Evolutionary conservation across 1,284 basidiomycete genomes (phyloP), one percentile per base, ranked within the genome.

Genomic region (Retiboletus flavoniger): DNA sequence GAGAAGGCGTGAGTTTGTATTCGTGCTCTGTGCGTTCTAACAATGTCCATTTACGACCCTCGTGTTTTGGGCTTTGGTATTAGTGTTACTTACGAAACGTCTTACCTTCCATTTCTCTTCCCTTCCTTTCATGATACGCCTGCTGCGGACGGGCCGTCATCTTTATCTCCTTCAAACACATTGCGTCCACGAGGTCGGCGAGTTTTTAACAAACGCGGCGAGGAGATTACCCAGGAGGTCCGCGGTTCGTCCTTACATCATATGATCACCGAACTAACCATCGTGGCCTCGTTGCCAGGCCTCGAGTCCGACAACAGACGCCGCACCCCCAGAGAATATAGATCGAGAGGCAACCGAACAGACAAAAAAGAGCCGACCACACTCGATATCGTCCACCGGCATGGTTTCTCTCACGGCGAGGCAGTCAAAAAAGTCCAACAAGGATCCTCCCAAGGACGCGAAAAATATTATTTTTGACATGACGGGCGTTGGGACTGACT

Each of bases 61-160:
- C 47, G 46, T 49, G 53, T 57, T 46, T 48, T 46, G 49, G 17
- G 50, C 71, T 73, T 57, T 45, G 64, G 67, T 59, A 65, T 55
- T 51, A 63, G 70, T 41, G 74, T 80, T 40, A 70, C 73, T 45
- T 78, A 87, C 63, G 87, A 89, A 68, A 63, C 78, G 13, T 89
- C 87, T 2, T 89, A 89, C 70, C 69, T 89, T 19, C 87, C 87
- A 2, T 89, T 89, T 69, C 69, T 89, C 28, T 87, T 86, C 59
- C 68, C 74, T 52, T 73, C 78, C 45, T 56, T 65, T 48, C 59
- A 66, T 38, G 64, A 67, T 48, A 70, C 62, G 45, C 58, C 64
- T 44, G 49, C 54, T 53, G 57, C 58, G 47, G 53, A 57, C 48
- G 63, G 62, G 38, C 62, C 65, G 8, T 62, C 79, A 75, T 43